Evolutionary conservation across 2,329 filamentous ascomycete species (phyloP), one percentile per base, ranked within the genome.

Genomic region (Xylariaceae sp.): DNA sequence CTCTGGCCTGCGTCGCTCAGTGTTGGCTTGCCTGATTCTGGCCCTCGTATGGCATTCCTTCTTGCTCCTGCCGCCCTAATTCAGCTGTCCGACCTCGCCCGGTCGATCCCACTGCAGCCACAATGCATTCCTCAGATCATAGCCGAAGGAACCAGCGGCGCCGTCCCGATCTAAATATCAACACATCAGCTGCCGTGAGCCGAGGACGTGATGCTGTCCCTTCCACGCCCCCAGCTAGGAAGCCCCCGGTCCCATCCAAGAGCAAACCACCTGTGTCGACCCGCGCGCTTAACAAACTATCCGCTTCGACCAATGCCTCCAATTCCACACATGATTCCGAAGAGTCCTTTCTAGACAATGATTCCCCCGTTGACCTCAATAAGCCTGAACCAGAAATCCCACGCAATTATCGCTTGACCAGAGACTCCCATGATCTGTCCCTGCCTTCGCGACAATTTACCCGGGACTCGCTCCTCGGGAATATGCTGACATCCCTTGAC

Each of bases 401-500:
- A 47, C 62, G 50, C 49, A 52, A 36, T 43, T 54, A 38, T 40
- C 56, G 52, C 59, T 63, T 41, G 69, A 76, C 51, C 4, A 49
- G 59, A 31, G 83, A 90, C 66, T 89, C 85, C 37, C 90, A 96
- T 71, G 90, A 95, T 63, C 75, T 96, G 48, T 90, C 87, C 43
- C 74, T 95, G 55, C 83, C 83, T 38, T 80, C 85, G 37, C 75
- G 83, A 47, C 80, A 87, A 61, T 81, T 87, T 49, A 88, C 87
- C 31, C 82, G 91, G 53, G 88, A 95, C 60, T 96, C 90, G 28
- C 82, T 98, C 52, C 89, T 98, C 45, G 86, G 93, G 65, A 95
- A 96, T 64, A 93, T 98, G 85, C 81, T 97, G 46, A 74, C 93
- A 51, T 95, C 90, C 31, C 82, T 98, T 50, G 91, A 95, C 65